phyloP scores from a whole-genome alignment of 306 rosid genomes.

The Glycine soja region DNA sequence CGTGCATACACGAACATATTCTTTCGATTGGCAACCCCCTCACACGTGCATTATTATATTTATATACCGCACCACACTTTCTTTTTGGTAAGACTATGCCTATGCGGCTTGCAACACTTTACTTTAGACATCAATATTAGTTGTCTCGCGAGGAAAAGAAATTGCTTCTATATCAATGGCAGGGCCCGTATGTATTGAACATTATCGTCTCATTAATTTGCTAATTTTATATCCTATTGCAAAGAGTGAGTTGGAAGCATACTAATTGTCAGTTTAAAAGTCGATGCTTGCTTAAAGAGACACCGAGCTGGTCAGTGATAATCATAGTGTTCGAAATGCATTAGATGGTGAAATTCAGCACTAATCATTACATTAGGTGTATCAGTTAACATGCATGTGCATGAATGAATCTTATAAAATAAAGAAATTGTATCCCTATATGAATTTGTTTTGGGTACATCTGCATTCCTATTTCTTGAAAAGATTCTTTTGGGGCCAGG shows the following conservation, averaged over 20 bases:
- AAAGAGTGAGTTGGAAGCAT: conserved; percentile 25
- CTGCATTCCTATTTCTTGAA: too few relatives aligned
- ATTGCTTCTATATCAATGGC: background rate
- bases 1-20: too few relatives aligned
- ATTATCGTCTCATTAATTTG: background rate
- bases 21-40: too few relatives aligned
- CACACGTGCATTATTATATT: too few relatives aligned
- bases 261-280: conserved; percentile 12
- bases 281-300: conserved; percentile 39
- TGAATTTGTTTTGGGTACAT: too few relatives aligned
- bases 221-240: background rate
- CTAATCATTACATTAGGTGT: conserved; percentile 15
- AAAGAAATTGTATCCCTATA: too few relatives aligned
- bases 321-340: conserved; percentile 40
- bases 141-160: background rate
- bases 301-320: conserved; percentile 10
- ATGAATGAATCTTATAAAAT: too few relatives aligned
- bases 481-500: too few relatives aligned
- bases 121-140: background rate
- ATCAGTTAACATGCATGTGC: too few relatives aligned
- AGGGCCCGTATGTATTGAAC: background rate
- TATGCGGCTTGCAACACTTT: background rate
- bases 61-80: background rate
- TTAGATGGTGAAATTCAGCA: conserved; percentile 21
- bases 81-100: background rate